Conservation (phyloP, 1,139 yeast genomes). For the Scheffersomyces insectosa region DNA sequence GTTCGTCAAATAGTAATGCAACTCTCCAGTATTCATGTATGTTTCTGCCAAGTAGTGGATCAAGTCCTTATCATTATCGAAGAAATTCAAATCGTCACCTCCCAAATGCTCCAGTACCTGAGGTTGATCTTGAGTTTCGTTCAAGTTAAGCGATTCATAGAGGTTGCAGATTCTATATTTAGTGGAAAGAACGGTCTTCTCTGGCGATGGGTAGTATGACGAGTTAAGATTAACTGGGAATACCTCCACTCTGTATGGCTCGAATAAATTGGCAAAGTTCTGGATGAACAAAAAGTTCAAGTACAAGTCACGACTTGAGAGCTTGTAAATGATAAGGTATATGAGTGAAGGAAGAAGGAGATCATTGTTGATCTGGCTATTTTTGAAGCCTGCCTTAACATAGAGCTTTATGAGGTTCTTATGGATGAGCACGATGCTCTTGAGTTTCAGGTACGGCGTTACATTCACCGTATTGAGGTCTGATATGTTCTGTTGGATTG, state of each 20-base stretch:
- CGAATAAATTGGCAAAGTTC: conserved; percentile 36
- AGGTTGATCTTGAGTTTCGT: conserved; percentile 13
- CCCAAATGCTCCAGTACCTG: conserved; percentile 2
- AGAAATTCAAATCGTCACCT: conserved; percentile 20
- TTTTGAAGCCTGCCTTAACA: conserved; percentile 14
- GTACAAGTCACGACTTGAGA: conserved; percentile 27
- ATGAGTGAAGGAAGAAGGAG: conserved; percentile 41
- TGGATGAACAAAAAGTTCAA: conserved; percentile 41
- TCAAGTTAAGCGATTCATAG: conserved; percentile 35
- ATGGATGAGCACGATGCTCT: conserved; percentile 32
- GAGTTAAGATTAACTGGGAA: conserved; percentile 14
- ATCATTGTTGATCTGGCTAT: conserved; percentile 36
- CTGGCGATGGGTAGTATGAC: conserved; percentile 20
- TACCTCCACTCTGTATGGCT: conserved; percentile 30
- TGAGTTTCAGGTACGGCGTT: conserved; percentile 38
- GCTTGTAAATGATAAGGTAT: conserved; percentile 32
- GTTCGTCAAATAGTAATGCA: conserved; percentile 42
- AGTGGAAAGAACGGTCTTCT: conserved; percentile 13
- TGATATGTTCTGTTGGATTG: conserved; percentile 12
- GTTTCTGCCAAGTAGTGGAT: conserved; percentile 27
- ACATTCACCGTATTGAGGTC: conserved; percentile 18
- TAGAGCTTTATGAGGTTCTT: conserved; percentile 29
- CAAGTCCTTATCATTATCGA: conserved; percentile 32
- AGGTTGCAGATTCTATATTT: conserved; percentile 18
- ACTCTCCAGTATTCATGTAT: conserved; percentile 42